Evolutionary conservation across 176 grass and related monocot species (phyloP), one percentile per base, ranked within the genome.

Genomic region (Triticum monococcum): DNA sequence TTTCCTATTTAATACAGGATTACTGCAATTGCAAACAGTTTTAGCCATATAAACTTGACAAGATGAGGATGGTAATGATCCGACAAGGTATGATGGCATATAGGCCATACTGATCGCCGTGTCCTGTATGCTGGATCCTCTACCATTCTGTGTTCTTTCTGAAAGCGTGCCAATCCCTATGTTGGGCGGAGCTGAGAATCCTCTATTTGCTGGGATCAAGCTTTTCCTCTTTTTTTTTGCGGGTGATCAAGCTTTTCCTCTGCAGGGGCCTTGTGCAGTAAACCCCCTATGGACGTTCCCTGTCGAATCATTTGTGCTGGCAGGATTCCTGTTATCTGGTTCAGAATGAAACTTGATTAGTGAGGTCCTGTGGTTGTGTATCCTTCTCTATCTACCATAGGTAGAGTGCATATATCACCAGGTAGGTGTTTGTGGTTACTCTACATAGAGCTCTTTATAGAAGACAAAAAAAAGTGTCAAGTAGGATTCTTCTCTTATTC

Each of bases 71-170:
- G 28, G 28, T 30, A 30, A 30, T 30, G 28, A 30, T 30, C 28
- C 28, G 28, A 30, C 28, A 30, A 30, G 28, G 28, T 30, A 30
- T 30, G 28, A 30, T 30, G 28, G 28, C 9, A 41, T 41, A 41
- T 41, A 41, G 38, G 9, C 38, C 9, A 41, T 68, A 68, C 32
- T 68, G 66, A 69, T 69, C 28, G 31, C 32, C 3, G 28, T 77
- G 46, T 59, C n/a, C n/a, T 78, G 46, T 40, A 78, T 78, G 75
- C 8, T 56, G n/a, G 75, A 33, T 77, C 74, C 74, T 78, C 73
- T 77, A 56, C 73, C 54, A 78, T 78, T 78, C 46, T 20, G 9
- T 54, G n/a, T 57, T 78, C 75, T 54, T 32, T 56, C 50, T 24
- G 22, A 78, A 52, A 78, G 75, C 26, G 5, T 60, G 75, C 4